Evolutionary conservation across 805 yeast genomes (phyloP).

Genomic region (Pichia gijzeniarum): DNA sequence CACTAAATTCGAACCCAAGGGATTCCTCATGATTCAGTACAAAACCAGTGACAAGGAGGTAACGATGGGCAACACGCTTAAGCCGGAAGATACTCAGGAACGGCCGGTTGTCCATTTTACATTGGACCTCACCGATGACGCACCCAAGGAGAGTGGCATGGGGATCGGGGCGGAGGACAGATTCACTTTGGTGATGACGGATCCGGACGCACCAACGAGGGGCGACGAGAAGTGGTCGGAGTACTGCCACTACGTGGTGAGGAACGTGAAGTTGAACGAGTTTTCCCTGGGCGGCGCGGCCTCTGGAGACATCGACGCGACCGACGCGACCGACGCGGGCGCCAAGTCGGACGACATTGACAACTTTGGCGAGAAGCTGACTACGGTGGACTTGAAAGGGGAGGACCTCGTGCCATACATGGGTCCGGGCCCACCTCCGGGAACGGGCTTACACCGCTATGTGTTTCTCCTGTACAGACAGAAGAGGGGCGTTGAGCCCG

Average conservation of each 20-base stretch:
- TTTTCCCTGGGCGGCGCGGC: constrained; percentile 30
- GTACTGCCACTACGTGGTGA: constrained; percentile 66
- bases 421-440: constrained; percentile 90
- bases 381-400: constrained; percentile 36
- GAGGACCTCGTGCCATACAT: constrained; percentile 47
- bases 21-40: constrained; percentile 58
- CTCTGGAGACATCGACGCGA: neutral
- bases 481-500: constrained; percentile 36
- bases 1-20: constrained; percentile 34
- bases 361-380: constrained; percentile 18
- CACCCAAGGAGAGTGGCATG: constrained; percentile 17
- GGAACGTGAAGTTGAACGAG: constrained; percentile 44
- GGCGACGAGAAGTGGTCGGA: constrained; percentile 85
- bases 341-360: neutral
- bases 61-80: constrained; percentile 70
- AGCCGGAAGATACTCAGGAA: constrained; percentile 59
- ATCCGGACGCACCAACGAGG: constrained; percentile 90
- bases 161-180: constrained; percentile 36
- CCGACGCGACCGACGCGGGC: neutral
- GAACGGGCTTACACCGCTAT: constrained; percentile 83
- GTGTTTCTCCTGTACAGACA: constrained; percentile 72
- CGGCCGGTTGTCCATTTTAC: constrained; percentile 64
- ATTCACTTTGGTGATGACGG: constrained; percentile 76
- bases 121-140: constrained; percentile 31
- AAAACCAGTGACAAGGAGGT: constrained; percentile 50